These are phyloP conservation scores for Petunia axillaris DNA, from an alignment of 257 asterid species.

Conservation along the genomic window DNA sequence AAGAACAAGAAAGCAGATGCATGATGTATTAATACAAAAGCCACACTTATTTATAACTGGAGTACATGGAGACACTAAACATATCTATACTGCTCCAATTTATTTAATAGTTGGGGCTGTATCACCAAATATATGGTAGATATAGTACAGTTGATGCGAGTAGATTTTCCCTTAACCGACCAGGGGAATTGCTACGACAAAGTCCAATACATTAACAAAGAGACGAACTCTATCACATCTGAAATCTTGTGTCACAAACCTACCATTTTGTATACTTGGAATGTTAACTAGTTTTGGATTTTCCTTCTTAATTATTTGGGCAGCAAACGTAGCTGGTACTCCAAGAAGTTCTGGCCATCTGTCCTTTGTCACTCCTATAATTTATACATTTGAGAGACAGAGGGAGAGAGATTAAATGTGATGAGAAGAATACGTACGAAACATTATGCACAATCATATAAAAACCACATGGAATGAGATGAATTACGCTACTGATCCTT, in stretches of 20 bases:
- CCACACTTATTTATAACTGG: neutral
- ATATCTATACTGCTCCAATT: neutral
- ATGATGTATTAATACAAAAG: neutral
- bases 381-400: neutral
- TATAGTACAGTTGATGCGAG: neutral
- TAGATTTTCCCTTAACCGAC: neutral
- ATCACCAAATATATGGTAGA: no score
- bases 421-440: neutral
- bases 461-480: no score
- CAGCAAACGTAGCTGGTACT: slow-evolving; percentile 4
- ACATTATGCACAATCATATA: neutral
- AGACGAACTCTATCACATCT: slow-evolving; percentile 20
- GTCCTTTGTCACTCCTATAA: neutral
- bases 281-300: neutral
- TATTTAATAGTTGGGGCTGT: neutral
- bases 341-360: slow-evolving; percentile 10
- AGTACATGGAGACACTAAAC: neutral
- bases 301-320: slow-evolving; percentile 16
- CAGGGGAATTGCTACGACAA: neutral
- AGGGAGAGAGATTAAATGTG: neutral
- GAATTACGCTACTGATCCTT: no score
- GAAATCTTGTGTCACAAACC: neutral
- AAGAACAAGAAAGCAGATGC: neutral
- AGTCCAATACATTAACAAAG: neutral
- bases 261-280: slow-evolving; percentile 10